These are phyloP conservation scores for Vitis riparia DNA, from an alignment of 164 flowering plant genomes.

Conservation along the genomic window DNA sequence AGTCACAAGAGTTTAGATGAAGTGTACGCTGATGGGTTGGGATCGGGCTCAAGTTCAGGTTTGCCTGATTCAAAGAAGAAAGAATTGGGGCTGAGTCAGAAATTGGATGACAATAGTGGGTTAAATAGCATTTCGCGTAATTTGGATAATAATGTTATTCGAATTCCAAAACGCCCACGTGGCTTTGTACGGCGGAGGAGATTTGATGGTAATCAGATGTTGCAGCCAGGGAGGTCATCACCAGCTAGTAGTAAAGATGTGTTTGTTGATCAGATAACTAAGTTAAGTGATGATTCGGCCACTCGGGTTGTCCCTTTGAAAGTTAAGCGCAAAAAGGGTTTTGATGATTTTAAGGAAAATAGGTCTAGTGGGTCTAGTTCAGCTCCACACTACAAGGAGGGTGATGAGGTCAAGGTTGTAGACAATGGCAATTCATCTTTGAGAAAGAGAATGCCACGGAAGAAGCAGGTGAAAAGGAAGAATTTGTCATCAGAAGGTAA, in stretches of 20 bases:
- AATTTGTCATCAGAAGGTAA: slow-evolving; percentile 13
- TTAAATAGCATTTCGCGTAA: slow-evolving; percentile 27
- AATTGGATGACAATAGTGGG: slow-evolving; percentile 19
- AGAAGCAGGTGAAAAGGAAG: slow-evolving; percentile 34
- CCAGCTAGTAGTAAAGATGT: slow-evolving; percentile 10
- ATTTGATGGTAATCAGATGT: slow-evolving; percentile 22
- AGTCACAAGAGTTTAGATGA: slow-evolving; percentile 38
- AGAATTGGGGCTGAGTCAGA: slow-evolving; percentile 20
- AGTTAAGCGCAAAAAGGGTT: slow-evolving; percentile 22
- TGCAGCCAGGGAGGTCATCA: slow-evolving; percentile 19
- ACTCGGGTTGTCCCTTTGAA: slow-evolving; percentile 16
- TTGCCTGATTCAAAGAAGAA: slow-evolving; percentile 16
- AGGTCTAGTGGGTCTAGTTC: slow-evolving; percentile 21
- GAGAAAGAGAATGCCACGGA: slow-evolving; percentile 30
- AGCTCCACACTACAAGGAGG: slow-evolving; percentile 21
- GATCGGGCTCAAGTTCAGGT: slow-evolving; percentile 17
- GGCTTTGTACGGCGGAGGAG: slow-evolving; percentile 60
- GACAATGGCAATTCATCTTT: slow-evolving; percentile 24
- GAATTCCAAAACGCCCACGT: slow-evolving; percentile 67
- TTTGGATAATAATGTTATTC: slow-evolving; percentile 38
- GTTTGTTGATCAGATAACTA: slow-evolving; percentile 23
- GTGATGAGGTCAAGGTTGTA: slow-evolving; percentile 20
- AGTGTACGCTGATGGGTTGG: slow-evolving; percentile 20
- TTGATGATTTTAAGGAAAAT: slow-evolving; percentile 37
- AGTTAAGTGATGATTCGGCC: slow-evolving; percentile 26